Conservation (phyloP, 2,329 filamentous ascomycete species). For the Claviceps sorghi region DNA sequence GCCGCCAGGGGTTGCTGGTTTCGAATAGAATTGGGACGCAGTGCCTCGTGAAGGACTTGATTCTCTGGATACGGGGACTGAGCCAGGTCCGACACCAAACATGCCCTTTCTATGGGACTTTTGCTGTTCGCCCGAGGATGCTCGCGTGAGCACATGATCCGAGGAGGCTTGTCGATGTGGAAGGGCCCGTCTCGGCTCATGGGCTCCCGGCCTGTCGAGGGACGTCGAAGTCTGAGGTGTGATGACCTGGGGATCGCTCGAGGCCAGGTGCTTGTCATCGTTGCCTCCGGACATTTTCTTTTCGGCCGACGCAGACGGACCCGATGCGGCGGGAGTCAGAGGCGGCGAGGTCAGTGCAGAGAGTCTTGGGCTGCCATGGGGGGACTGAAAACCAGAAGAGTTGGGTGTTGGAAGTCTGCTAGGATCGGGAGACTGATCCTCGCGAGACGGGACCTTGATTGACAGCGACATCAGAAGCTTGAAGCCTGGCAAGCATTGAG, state of each 20-base stretch:
- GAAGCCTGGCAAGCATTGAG: background rate
- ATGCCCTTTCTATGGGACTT: slow-evolving; percentile 38
- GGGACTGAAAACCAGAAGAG: slow-evolving; percentile 50
- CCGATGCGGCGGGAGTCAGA: slow-evolving; percentile 70
- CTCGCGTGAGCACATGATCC: slow-evolving; percentile 26
- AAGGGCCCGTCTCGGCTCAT: slow-evolving; percentile 25
- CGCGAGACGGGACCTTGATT: slow-evolving; percentile 41
- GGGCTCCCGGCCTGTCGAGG: slow-evolving; percentile 33
- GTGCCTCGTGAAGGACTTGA: slow-evolving; percentile 49
- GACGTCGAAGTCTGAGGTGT: slow-evolving; percentile 53
- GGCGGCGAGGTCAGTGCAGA: slow-evolving; percentile 75
- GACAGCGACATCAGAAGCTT: background rate
- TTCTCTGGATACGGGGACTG: slow-evolving; percentile 44
- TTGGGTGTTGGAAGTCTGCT: slow-evolving; percentile 50
- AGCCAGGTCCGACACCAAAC: slow-evolving; percentile 37
- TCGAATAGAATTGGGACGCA: slow-evolving; percentile 50
- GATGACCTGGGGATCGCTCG: slow-evolving; percentile 33
- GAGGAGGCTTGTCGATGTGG: slow-evolving; percentile 29
- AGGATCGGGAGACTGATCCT: slow-evolving; percentile 43
- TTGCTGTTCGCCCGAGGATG: slow-evolving; percentile 25
- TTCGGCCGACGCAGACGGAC: slow-evolving; percentile 19
- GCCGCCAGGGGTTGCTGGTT: slow-evolving; percentile 64
- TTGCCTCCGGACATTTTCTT: slow-evolving; percentile 17
- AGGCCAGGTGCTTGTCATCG: slow-evolving; percentile 25
- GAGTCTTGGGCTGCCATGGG: slow-evolving; percentile 49